Evolutionary conservation across 768 basidiomycete genomes (phyloP), one percentile per base, ranked within the genome.

Genomic region (Imleria badia): DNA sequence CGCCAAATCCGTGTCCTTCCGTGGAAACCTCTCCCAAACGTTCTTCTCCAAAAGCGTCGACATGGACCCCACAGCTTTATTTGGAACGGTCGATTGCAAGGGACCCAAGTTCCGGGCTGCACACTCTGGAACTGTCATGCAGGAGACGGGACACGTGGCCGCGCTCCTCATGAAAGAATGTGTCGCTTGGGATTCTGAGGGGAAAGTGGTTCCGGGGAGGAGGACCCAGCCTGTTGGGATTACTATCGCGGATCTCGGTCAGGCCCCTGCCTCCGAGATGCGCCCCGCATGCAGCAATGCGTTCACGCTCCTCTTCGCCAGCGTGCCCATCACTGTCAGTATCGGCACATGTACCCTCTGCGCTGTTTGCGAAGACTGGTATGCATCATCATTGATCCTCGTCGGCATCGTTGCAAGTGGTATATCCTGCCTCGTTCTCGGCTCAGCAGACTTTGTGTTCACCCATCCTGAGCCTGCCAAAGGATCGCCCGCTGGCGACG

Each of bases 91-190:
- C 31, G 9, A 12, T 13, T 2, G 20, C 33, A 46, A 12, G 17
- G 45, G 33, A 17, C 45, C 45, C 20, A 46, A 34, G 34, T 46
- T 46, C 34, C 19, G 45, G 3, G 34, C 34, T 17, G 45, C 45
- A 10, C 45, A 46, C 20, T 46, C 45, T 2, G 34, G 45, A 3
- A 26, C 22, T 10, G 75, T 56, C 68, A 63, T 72, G 8, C 68
- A n/a, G 62, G 69, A 34, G 76, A 81, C 64, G 74, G 81, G 49
- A 72, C 82, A 19, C 68, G 80, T 63, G 82, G 89, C 20, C 77
- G 71, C 39, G 83, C 88, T 72, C 75, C 85, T 34, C 30, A 51
- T 58, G 55, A 54, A 57, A 12, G 55, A 49, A 38, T 65, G 62
- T 20, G 10, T 31, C 2, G 17, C 60, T 15, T 60, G 45, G 45